Evolutionary conservation across 805 yeast genomes (phyloP).

Genomic region (Yarrowia sp.): DNA sequence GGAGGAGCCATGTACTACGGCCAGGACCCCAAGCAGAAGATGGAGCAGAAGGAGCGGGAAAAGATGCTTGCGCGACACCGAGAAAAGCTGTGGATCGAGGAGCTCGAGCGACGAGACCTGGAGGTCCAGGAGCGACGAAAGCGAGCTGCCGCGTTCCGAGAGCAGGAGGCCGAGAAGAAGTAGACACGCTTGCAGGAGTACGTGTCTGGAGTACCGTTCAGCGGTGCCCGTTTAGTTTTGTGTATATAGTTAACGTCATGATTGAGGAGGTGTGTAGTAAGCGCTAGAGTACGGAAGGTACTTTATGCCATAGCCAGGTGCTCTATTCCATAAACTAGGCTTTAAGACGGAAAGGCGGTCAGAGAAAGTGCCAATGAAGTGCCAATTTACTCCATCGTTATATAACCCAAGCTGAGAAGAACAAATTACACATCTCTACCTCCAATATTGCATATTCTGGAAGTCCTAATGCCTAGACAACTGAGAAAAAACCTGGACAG

Average conservation of each 20-base stretch:
- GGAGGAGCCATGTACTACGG: constrained; percentile 76
- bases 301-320: no score
- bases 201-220: no score
- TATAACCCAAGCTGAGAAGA: no score
- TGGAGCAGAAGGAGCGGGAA: constrained; percentile 56
- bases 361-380: no score
- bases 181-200: not conserved
- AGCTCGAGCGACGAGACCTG: constrained; percentile 77
- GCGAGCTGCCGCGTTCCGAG: constrained; percentile 49
- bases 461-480: no score
- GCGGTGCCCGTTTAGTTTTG: constrained; percentile 3
- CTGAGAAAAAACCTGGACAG: no score
- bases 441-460: no score
- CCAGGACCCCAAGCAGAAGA: constrained; percentile 31
- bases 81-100: constrained; percentile 82
- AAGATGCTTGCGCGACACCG: constrained; percentile 79
- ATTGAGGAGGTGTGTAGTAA: not conserved
- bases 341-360: no score
- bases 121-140: constrained; percentile 66
- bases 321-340: no score
- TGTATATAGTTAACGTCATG: constrained; percentile 24
- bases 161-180: not conserved
- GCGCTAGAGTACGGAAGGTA: no score
- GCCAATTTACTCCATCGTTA: no score
- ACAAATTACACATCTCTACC: no score